Percentiles rank a stretch among this genome's conserved stretches.
phyloP scores from a whole-genome alignment of 1,284 basidiomycete species.

The Amylostereum areolatum region DNA sequence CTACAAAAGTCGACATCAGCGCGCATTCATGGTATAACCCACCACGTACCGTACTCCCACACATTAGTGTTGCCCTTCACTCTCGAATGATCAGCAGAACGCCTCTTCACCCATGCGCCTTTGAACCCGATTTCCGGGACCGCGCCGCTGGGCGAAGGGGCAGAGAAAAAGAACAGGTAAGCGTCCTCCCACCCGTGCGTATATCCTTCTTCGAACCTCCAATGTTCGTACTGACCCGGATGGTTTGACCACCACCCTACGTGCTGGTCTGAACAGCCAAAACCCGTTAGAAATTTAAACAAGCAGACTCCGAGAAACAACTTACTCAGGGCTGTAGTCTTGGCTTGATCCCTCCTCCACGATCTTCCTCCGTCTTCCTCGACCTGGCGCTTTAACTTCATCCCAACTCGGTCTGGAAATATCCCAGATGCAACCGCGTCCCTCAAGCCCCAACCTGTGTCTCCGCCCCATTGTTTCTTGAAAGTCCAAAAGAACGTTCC shows the following conservation, averaged over 20 bases:
- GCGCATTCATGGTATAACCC: neutral
- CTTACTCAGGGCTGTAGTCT: conserved; percentile 37
- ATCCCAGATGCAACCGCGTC: conserved; percentile 65
- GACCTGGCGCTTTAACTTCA: conserved; percentile 14
- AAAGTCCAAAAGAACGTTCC: conserved; percentile 91
- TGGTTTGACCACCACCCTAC: conserved; percentile 51
- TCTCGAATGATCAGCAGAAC: conserved; percentile 39
- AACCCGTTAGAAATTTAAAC: neutral
- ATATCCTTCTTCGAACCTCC: conserved; percentile 65
- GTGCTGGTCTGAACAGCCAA: conserved; percentile 38
- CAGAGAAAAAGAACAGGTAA: conserved; percentile 40
- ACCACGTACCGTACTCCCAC: conserved; percentile 55
- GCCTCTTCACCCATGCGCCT: conserved; percentile 48
- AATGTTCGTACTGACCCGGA: conserved; percentile 53
- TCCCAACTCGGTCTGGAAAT: conserved; percentile 33
- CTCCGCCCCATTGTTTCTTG: conserved; percentile 67
- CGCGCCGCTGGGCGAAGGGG: conserved; percentile 15
- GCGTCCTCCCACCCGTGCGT: conserved; percentile 68
- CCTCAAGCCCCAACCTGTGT: conserved; percentile 74
- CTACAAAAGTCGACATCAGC: conserved; percentile 9
- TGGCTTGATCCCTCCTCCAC: conserved; percentile 27
- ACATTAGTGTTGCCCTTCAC: conserved; percentile 35
- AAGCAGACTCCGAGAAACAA: conserved; percentile 3
- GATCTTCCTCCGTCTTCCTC: conserved; percentile 14
- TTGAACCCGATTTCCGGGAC: conserved; percentile 58